Evolutionary conservation across 257 asterid genomes (phyloP).

Genomic region (Petunia secreta): DNA sequence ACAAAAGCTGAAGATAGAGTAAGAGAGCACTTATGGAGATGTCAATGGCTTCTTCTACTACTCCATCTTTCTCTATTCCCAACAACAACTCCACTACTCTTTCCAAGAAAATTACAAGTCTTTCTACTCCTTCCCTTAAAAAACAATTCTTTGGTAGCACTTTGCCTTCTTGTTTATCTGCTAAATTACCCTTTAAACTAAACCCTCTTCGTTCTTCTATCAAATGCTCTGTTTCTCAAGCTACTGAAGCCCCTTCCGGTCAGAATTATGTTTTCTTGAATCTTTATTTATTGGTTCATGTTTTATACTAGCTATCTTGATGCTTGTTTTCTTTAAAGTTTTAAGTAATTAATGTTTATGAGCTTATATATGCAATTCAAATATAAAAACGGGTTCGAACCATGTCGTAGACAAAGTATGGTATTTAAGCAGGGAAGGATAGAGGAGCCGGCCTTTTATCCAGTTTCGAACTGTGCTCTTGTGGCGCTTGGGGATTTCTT

Average conservation of each 20-base stretch:
- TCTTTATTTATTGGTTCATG: neutral
- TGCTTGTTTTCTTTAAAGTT: conserved; percentile 1
- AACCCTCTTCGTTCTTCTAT: conserved; percentile 48
- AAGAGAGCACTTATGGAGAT: conserved; percentile 59
- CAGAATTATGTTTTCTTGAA: neutral
- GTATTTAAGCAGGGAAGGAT: too few species aligned
- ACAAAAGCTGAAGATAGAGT: conserved; percentile 22
- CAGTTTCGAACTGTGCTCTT: too few species aligned
- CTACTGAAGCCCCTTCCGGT: conserved; percentile 62
- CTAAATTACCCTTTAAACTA: conserved; percentile 32
- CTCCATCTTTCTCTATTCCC: conserved; percentile 30
- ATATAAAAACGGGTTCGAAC: neutral
- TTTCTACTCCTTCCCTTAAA: conserved; percentile 50
- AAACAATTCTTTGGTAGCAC: conserved; percentile 54
- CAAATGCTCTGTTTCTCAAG: conserved; percentile 77
- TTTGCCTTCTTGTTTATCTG: conserved; percentile 39
- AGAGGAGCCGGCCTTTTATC: too few species aligned
- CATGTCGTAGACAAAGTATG: too few species aligned
- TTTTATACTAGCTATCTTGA: neutral
- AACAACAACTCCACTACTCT: conserved; percentile 28
- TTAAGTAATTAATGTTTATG: neutral
- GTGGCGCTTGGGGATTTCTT: too few species aligned
- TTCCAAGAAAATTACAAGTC: conserved; percentile 35
- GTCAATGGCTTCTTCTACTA: conserved; percentile 53
- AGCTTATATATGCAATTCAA: neutral